Percentiles rank a stretch among this genome's conserved stretches.
Conservation (phyloP, 805 yeast species). For the Candida rishiriensis region DNA sequence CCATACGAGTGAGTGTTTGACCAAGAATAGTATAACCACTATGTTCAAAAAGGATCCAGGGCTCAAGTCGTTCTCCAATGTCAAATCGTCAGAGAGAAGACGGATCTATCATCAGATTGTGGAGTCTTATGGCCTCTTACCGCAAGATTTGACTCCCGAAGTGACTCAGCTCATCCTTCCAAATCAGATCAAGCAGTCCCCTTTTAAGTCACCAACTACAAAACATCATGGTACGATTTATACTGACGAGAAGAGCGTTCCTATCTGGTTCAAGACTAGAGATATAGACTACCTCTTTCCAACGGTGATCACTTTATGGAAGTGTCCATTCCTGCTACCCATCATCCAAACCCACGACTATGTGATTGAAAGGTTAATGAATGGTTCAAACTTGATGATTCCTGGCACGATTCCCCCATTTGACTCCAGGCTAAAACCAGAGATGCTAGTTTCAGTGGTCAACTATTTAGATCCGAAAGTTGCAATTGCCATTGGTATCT, state of each 20-base stretch:
- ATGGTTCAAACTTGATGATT: slow-evolving; percentile 80
- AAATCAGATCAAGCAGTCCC: slow-evolving; percentile 54
- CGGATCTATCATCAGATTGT: slow-evolving; percentile 43
- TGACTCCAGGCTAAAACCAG: slow-evolving; percentile 43
- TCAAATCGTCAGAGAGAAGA: slow-evolving; percentile 79
- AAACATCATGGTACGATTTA: slow-evolving; percentile 59
- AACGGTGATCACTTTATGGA: slow-evolving; percentile 70
- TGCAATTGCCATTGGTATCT: slow-evolving; percentile 68
- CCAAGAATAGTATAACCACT: too few species aligned
- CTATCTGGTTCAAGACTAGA: slow-evolving; percentile 66
- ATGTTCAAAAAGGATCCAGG: slow-evolving; percentile 56
- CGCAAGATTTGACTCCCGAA: slow-evolving; percentile 37
- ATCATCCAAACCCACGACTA: slow-evolving; percentile 64
- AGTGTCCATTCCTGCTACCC: slow-evolving; percentile 61
- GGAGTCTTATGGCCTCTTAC: slow-evolving; percentile 36
- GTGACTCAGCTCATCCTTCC: slow-evolving; percentile 42
- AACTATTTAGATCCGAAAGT: slow-evolving; percentile 56
- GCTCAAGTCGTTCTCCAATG: slow-evolving; percentile 70
- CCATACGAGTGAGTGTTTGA: too few species aligned
- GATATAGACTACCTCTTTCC: slow-evolving; percentile 55
- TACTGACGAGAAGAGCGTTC: slow-evolving; percentile 58
- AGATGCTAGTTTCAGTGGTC: slow-evolving; percentile 68
- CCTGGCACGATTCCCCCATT: slow-evolving; percentile 67
- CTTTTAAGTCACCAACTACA: slow-evolving; percentile 46
- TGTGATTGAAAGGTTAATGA: slow-evolving; percentile 64